These are phyloP conservation scores for Ophiocordyceps robertsii DNA, from an alignment of 2,329 filamentous ascomycete species.

Conservation along the genomic window DNA sequence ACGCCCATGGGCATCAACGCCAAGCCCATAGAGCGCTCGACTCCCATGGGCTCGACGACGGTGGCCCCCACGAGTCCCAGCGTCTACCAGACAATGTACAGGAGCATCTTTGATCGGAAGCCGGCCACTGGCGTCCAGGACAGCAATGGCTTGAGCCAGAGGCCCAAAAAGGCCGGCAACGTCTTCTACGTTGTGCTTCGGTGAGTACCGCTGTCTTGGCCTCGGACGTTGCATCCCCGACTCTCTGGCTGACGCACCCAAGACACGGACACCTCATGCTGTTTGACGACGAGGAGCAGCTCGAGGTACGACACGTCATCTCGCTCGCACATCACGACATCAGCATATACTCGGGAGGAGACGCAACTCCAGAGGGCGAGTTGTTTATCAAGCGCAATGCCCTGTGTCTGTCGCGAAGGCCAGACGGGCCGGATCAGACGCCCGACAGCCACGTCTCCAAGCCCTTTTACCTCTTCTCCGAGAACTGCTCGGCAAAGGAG, in stretches of 20 bases:
- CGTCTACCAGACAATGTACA: slow-evolving; percentile 97
- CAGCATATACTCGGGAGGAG: slow-evolving; percentile 70
- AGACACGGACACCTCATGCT: slow-evolving; percentile 95
- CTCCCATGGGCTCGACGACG: slow-evolving; percentile 61
- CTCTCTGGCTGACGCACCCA: slow-evolving; percentile 4
- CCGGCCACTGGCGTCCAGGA: slow-evolving; percentile 32
- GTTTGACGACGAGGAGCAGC: slow-evolving; percentile 87
- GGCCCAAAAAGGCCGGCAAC: slow-evolving; percentile 59
- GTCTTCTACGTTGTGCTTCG: slow-evolving; percentile 87
- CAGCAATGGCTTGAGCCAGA: slow-evolving; percentile 31
- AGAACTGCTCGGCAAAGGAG: slow-evolving; percentile 92
- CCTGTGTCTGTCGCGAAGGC: slow-evolving; percentile 61
- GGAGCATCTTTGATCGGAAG: slow-evolving; percentile 85
- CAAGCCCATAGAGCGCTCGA: slow-evolving; percentile 77
- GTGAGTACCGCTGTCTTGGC: slow-evolving; percentile 28
- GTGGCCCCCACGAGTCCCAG: slow-evolving; percentile 74
- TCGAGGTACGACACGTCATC: slow-evolving; percentile 93
- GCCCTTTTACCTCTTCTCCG: slow-evolving; percentile 88
- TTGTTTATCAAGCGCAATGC: slow-evolving; percentile 93
- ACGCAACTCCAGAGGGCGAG: slow-evolving; percentile 74
- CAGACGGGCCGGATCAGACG: slow-evolving; percentile 36
- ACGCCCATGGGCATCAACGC: slow-evolving; percentile 84
- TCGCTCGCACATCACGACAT: slow-evolving; percentile 81
- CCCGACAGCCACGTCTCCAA: slow-evolving; percentile 50
- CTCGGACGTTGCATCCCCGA: background rate